Percentiles rank a stretch among this genome's conserved stretches.
Conservation (phyloP, 768 basidiomycete genomes). For the Trametes sanguinea region DNA sequence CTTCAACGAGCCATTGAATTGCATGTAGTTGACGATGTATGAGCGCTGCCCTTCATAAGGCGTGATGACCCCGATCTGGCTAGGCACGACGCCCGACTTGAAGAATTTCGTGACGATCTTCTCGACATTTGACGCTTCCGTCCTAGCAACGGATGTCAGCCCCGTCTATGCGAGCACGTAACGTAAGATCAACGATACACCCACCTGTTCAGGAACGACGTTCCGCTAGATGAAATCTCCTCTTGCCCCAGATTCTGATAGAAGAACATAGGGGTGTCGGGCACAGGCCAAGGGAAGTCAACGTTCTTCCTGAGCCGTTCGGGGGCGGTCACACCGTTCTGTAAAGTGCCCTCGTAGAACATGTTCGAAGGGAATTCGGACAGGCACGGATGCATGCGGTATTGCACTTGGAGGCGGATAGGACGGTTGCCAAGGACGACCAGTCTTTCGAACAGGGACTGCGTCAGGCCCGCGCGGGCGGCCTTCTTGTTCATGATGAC, state of each 20-base stretch:
- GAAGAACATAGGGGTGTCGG: constrained; percentile 99
- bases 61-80: constrained; percentile 97
- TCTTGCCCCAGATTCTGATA: constrained; percentile 99
- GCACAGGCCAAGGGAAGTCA: constrained; percentile 98
- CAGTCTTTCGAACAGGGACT: constrained; percentile 96
- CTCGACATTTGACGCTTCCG: constrained; percentile 98
- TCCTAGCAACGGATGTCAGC: constrained; percentile 49
- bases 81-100: constrained; percentile 95
- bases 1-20: constrained; percentile 98
- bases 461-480: constrained; percentile 96
- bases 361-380: constrained; percentile 99
- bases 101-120: constrained; percentile 99
- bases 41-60: constrained; percentile 99
- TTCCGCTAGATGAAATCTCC: constrained; percentile 97
- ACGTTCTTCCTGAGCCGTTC: constrained; percentile 97
- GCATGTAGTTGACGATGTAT: constrained; percentile 99
- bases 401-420: constrained; percentile 98
- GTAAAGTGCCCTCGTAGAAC: constrained; percentile 99
- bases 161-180: constrained; percentile 16
- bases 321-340: constrained; percentile 98
- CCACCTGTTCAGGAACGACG: constrained; percentile 94
- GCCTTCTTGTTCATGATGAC: constrained; percentile 99
- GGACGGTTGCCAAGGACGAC: constrained; percentile 94
- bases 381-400: constrained; percentile 99
- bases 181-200: constrained; percentile 24